A percentile compares a stretch with the other conserved stretches of the same genome.
phyloP scores from a whole-genome alignment of 2,329 filamentous ascomycete species.

The Daldinia eschscholtzii region DNA sequence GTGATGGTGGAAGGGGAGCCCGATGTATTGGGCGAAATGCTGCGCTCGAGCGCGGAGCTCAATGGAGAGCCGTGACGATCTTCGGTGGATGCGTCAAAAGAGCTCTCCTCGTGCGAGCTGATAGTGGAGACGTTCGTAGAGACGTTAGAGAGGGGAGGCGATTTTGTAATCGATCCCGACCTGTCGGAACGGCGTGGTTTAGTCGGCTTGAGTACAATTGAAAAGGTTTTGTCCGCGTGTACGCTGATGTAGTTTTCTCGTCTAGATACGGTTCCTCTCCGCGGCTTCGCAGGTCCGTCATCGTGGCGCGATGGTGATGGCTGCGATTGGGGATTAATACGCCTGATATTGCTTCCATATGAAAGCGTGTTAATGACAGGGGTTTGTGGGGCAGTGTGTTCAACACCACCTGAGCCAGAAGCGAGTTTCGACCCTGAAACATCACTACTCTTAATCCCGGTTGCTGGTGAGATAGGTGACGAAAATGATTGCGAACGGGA shows the following conservation, averaged over 20 bases:
- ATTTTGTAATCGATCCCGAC: conserved; percentile 56
- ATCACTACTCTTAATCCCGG: conserved; percentile 53
- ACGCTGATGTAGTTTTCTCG: conserved; percentile 63
- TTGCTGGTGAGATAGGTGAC: conserved; percentile 55
- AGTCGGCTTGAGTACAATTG: conserved; percentile 57
- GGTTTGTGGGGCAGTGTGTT: conserved; percentile 54
- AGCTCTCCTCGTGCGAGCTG: conserved; percentile 64
- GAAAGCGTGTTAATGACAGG: conserved; percentile 55
- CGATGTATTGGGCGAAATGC: conserved; percentile 55
- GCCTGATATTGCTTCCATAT: conserved; percentile 56
- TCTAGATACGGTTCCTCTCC: conserved; percentile 54
- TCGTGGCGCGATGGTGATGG: conserved; percentile 43
- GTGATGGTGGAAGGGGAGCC: conserved; percentile 52
- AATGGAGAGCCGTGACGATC: conserved; percentile 63
- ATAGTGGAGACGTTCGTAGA: conserved; percentile 59
- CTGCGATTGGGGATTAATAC: conserved; percentile 55
- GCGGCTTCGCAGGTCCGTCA: conserved; percentile 44
- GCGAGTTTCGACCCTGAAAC: conserved; percentile 63
- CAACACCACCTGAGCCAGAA: conserved; percentile 52
- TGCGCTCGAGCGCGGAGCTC: conserved; percentile 62
- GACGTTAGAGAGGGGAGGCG: conserved; percentile 57
- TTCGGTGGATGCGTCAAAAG: conserved; percentile 61
- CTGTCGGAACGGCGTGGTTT: conserved; percentile 45
- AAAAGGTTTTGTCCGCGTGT: conserved; percentile 71
- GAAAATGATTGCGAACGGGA: conserved; percentile 53